A percentile compares a stretch with the other conserved stretches of the same genome.
phyloP scores from a whole-genome alignment of 2,329 filamentous ascomycete genomes.

The Trichoderma afroharzianum region DNA sequence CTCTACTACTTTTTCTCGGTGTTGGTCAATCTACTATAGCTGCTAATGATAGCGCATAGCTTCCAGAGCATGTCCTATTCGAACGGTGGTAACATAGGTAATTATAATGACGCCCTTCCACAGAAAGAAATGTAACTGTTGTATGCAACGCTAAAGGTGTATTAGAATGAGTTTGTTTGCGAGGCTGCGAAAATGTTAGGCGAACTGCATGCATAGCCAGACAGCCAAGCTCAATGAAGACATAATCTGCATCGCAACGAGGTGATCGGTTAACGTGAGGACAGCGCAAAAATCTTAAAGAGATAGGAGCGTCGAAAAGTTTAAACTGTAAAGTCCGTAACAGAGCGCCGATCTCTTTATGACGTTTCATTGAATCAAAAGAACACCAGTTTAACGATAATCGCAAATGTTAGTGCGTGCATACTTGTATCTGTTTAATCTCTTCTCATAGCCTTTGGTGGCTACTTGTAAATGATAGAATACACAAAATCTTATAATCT shows the following conservation, averaged over 20 bases:
- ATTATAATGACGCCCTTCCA: background rate
- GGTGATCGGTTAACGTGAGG: too few relatives aligned
- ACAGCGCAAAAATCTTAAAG: too few relatives aligned
- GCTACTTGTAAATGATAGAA: background rate
- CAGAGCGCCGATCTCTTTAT: background rate
- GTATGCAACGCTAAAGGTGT: background rate
- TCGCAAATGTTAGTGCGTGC: background rate
- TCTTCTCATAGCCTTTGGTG: background rate
- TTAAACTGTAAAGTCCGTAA: background rate
- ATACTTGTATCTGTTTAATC: background rate
- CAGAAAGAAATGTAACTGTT: background rate
- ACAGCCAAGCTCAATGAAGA: background rate
- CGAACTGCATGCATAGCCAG: too few relatives aligned
- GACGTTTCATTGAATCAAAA: background rate
- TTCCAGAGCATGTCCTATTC: background rate
- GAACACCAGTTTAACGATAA: background rate
- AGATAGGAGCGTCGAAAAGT: too few relatives aligned
- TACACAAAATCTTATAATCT: background rate
- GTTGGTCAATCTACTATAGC: too few relatives aligned
- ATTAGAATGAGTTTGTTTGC: background rate
- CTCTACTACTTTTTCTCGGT: too few relatives aligned
- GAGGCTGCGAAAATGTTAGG: background rate
- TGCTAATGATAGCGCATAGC: background rate
- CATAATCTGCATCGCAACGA: background rate
- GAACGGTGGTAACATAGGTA: background rate